Base-by-base conservation (phyloP, 2,329 filamentous ascomycete species). In the Orbilia oligospora region DNA sequence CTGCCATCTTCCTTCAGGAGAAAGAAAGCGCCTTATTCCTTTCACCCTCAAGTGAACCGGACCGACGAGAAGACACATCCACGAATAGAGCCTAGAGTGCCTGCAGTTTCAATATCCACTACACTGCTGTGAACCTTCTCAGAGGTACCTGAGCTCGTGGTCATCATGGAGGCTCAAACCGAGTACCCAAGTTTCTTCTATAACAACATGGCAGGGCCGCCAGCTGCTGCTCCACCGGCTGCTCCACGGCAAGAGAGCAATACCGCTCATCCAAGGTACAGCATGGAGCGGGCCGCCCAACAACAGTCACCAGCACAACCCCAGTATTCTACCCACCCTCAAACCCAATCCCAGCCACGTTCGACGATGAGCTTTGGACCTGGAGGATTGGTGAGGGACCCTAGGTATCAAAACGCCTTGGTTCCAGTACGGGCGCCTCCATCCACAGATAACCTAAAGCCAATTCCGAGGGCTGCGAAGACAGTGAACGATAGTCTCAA, bases 401-500 rank as follows among this genome's bases (percentile, higher is more conserved):
- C 69, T 20, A 58, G 73, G 22, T 71, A 56, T 79, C 80, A 75
- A 41, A 76, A 49, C 41, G 80, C 71, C 48, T 58, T 55, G 58
- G 71, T 63, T 56, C 71, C 65, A 18, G 73, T 56, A 38, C 80
- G 56, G 77, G 68, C 61, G 48, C 71, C 73, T 48, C 76, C 80
- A 24, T 81, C 81, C 5, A 81, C 81, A 10, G 81, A 82, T 36
- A 80, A 81, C 51, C 55, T 92, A 56, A 90, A 89, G 53, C 92
- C 92, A 0, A 88, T 97, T 76, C 89, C 92, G 81, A 92, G 93
- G 84, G 96, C 93, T 20, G 93, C 94, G 56, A 88, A 88, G 80
- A 94, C 92, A 20, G 91, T 99, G 84, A 97, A 97, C 84, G 89
- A 90, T 80, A 91, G 92, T 53, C 86, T 98, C 53, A 87, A 89